These are phyloP conservation scores for Zangia roseola DNA, from an alignment of 768 basidiomycete species.

Conservation along the genomic window DNA sequence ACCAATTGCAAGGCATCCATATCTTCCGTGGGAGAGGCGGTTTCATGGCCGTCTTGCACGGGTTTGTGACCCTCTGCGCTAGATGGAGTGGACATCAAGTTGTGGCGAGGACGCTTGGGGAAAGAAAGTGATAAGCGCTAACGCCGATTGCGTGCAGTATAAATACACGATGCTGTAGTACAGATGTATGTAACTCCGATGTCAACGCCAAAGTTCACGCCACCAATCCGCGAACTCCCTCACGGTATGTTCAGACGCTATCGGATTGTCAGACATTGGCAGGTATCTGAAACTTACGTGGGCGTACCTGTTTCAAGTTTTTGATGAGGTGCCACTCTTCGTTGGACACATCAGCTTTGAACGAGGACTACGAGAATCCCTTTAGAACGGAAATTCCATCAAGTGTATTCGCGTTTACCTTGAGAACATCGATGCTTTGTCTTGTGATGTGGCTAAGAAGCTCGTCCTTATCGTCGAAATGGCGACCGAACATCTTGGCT, in stretches of 20 bases:
- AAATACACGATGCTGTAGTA: slow-evolving; percentile 24
- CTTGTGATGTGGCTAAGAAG: slow-evolving; percentile 87
- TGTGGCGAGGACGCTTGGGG: not conserved
- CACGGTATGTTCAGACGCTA: slow-evolving; percentile 41
- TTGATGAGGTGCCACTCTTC: slow-evolving; percentile 96
- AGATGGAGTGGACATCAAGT: slow-evolving; percentile 26
- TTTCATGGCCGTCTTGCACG: slow-evolving; percentile 24
- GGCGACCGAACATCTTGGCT: slow-evolving; percentile 92
- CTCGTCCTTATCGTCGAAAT: slow-evolving; percentile 96
- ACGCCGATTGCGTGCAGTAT: slow-evolving; percentile 17
- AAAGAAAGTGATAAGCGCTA: not conserved
- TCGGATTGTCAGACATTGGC: not conserved
- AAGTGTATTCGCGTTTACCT: slow-evolving; percentile 46
- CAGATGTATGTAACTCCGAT: slow-evolving; percentile 28
- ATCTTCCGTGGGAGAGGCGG: slow-evolving; percentile 32
- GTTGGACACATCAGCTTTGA: slow-evolving; percentile 83
- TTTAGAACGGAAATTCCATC: slow-evolving; percentile 7
- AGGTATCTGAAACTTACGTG: not conserved
- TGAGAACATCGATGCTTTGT: slow-evolving; percentile 92
- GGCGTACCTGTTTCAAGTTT: slow-evolving; percentile 68
- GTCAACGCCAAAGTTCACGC: not conserved
- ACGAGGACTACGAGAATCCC: slow-evolving; percentile 55
- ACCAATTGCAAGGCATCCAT: slow-evolving; percentile 59
- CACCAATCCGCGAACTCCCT: not conserved
- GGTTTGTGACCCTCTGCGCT: slow-evolving; percentile 11